Evolutionary conservation across 148 eudicot species (phyloP).

Genomic region (Beta vulgaris): DNA sequence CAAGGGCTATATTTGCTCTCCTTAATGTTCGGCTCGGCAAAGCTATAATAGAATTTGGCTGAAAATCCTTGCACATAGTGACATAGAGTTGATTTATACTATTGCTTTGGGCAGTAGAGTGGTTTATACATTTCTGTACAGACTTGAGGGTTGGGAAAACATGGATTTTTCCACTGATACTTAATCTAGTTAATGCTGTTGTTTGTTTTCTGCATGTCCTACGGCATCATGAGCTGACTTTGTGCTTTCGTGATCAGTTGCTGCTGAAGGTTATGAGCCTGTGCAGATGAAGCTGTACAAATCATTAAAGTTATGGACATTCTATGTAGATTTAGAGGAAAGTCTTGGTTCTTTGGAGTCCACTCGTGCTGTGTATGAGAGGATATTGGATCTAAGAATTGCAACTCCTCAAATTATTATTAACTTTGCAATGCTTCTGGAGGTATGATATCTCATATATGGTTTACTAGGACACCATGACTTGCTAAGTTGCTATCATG

Average conservation of each 20-base stretch:
- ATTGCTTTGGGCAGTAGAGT: neutral
- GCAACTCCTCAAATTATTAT: constrained; percentile 95
- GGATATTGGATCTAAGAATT: constrained; percentile 84
- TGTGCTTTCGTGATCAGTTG: constrained; percentile 48
- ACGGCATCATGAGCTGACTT: constrained; percentile 14
- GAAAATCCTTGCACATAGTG: neutral
- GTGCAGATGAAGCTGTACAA: constrained; percentile 91
- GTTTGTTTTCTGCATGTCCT: constrained; percentile 6
- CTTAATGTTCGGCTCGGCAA: neutral
- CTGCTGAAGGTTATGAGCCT: constrained; percentile 89
- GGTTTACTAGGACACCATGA: neutral
- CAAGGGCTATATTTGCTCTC: neutral
- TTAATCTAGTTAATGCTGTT: neutral
- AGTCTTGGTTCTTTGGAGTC: constrained; percentile 86
- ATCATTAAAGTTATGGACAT: constrained; percentile 79
- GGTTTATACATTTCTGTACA: neutral
- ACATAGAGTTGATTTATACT: neutral
- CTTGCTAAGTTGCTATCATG: no score
- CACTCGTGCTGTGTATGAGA: constrained; percentile 86
- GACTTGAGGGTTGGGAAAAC: neutral
- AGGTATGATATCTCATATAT: constrained; percentile 37
- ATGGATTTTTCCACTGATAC: neutral
- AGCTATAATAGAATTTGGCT: neutral
- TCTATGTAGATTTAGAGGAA: constrained; percentile 94
- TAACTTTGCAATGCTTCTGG: constrained; percentile 86